Base-by-base conservation (phyloP, 208 protist species). In the Phytomonas serpens region DNA sequence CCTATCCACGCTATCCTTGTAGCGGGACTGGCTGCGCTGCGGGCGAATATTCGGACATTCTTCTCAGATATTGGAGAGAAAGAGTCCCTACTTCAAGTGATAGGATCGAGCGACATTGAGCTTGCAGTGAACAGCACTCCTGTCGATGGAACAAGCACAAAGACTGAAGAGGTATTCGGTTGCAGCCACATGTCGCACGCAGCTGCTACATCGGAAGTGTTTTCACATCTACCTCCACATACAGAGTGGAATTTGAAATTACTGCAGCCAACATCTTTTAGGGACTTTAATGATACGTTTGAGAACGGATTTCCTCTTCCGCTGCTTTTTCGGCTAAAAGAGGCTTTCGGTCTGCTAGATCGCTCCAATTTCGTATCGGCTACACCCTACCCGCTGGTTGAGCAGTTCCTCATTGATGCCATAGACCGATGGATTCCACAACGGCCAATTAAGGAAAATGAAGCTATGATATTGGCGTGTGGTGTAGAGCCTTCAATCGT, bases 371-470 rank as follows among this genome's bases (percentile, higher is more conserved):
- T 31, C 23, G 67, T 38, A 27, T 78, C 38, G 36, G 67, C 62
- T 62, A 82, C 78, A 5, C 16, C 31, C 7, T 76, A 77, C 0
- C 77, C 86, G 10, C 32, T 93, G 16, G 65, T 75, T 33, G 88
- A 93, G 75, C 91, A 96, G 80, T 80, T 93, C 61, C 76, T 94
- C 37, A 85, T 96, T 68, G 91, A 96, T 68, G 88, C 77, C 0
- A 19, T 96, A 14, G 91, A 93, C 62, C 75, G 75, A 3, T 96
- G 87, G 87, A 80, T 94, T 80, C 32, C 33, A 14, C 19, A 74
- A 29, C 76, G 75, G 29, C 63, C 69, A 1, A 29, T 71, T 2
- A 72, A 74, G 19, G 82, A 88, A 63, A 84, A 83, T 57, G 80
- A 86, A 40, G 77, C 79, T 31, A 63, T 96, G 11, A 71, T 93